Evolutionary conservation across 495 filamentous ascomycete genomes (phyloP).

Genomic region (Hyaloscypha variabilis): DNA sequence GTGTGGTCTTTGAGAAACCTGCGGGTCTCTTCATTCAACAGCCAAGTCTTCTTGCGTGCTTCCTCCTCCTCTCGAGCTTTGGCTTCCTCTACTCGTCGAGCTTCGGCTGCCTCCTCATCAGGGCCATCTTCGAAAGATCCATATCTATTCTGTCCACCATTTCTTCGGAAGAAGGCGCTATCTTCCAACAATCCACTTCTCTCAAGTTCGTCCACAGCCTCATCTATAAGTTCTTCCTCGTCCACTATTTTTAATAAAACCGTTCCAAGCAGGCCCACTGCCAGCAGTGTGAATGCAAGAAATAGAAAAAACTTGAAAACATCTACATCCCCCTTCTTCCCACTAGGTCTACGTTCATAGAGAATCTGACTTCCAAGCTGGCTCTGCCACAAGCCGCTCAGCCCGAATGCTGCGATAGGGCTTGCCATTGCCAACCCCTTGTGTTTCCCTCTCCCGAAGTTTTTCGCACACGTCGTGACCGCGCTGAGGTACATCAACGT

Average conservation of each 20-base stretch:
- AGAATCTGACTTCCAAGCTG: conserved; percentile 83
- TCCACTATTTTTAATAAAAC: conserved; percentile 68
- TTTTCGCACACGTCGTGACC: conserved; percentile 95
- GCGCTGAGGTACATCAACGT: conserved; percentile 83
- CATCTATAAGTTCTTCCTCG: conserved; percentile 74
- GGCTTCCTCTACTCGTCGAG: conserved; percentile 44
- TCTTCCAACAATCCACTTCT: conserved; percentile 81
- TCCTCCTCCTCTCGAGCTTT: conserved; percentile 62
- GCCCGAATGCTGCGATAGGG: conserved; percentile 89
- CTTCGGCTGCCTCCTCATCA: conserved; percentile 36
- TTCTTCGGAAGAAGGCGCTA: conserved; percentile 60
- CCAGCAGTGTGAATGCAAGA: conserved; percentile 65
- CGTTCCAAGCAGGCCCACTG: conserved; percentile 72
- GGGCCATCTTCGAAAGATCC: conserved; percentile 33
- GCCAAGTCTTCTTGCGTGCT: conserved; percentile 74
- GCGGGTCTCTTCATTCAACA: conserved; percentile 85
- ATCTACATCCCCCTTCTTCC: conserved; percentile 75
- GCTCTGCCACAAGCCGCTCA: conserved; percentile 94
- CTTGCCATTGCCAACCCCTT: conserved; percentile 86
- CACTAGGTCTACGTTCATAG: conserved; percentile 63
- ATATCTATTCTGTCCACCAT: conserved; percentile 38
- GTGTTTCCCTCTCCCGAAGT: conserved; percentile 86
- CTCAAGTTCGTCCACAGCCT: conserved; percentile 82
- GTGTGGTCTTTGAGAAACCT: conserved; percentile 82
- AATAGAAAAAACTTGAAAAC: conserved; percentile 88